phyloP scores from a whole-genome alignment of 108 stramenopile genomes.

The Parmales sp. region DNA sequence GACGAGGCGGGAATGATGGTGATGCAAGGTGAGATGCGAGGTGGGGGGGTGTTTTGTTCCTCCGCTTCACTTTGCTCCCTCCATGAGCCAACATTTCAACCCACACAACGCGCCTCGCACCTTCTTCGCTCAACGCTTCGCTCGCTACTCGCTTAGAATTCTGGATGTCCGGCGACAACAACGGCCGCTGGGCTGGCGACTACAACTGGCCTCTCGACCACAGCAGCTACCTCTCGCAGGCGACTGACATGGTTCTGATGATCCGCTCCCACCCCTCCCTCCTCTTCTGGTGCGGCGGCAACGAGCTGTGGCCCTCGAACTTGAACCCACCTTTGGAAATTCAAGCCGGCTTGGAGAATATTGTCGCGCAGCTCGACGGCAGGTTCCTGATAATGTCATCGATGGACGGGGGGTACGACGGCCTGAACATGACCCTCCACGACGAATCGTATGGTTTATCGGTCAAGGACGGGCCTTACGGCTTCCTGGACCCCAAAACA shows the following conservation, averaged over 20 bases:
- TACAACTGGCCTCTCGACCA: conserved; percentile 38
- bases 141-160: too few species aligned
- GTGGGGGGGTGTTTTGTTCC: neutral
- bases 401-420: neutral
- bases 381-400: conserved; percentile 13
- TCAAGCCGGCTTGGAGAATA: conserved; percentile 4
- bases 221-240: conserved; percentile 21
- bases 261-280: conserved; percentile 37
- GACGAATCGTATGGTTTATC: conserved; percentile 21
- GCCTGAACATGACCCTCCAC: conserved; percentile 24
- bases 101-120: neutral
- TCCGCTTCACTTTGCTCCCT: too few species aligned
- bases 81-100: neutral
- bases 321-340: conserved; percentile 22
- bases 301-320: conserved; percentile 33
- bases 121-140: too few species aligned
- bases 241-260: conserved; percentile 24
- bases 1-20: conserved; percentile 54
- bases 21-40: conserved; percentile 28
- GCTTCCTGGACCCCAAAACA: conserved; percentile 18
- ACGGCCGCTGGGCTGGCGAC: conserved; percentile 43
- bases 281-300: conserved; percentile 35
- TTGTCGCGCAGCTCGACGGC: conserved; percentile 21
- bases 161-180: conserved; percentile 59
- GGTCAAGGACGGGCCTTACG: conserved; percentile 46